Evolutionary conservation across 208 protist species (phyloP), one percentile per base, ranked within the genome.

Genomic region (Crithidia acanthocephali): DNA sequence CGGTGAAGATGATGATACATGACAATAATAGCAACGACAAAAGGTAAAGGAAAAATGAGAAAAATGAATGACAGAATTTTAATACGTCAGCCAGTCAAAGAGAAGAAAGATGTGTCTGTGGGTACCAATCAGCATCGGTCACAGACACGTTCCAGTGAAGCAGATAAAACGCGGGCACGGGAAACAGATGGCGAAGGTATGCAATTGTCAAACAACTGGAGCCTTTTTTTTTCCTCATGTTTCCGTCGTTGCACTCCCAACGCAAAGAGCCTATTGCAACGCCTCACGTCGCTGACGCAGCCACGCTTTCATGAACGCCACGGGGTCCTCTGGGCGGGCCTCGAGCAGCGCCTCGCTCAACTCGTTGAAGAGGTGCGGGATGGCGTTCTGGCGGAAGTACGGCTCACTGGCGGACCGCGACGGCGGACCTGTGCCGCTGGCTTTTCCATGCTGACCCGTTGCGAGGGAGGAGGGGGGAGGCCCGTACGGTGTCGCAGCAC

Each of bases 251-350:
- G 13, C 37, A 42, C n/a, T n/a, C n/a, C n/a, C 35, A 40, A 40
- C 35, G 11, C 8, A 40, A 11, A 40, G 5, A 11, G 35, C 9
- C 57, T 72, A 32, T 11, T 30, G 45, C n/a, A 83, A 10, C 32
- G 44, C 55, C 18, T 71, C 58, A 20, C 83, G 68, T 42, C 75
- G 71, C 18, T 15, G 50, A 27, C 77, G 83, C 64, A 95, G 73
- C 83, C 88, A 91, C 27, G 76, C 64, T 6, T 86, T 50, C 55
- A 90, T 86, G 64, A 82, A 94, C 15, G 75, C 66, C 0, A 91
- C 75, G 8, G 86, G 78, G 58, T 91, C 71, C 47, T 72, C 76
- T 15, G 91, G 91, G 22, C 62, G 72, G 9, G 83, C 78, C 3
- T 72, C 64, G 35, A 94, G 53, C 2, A 95, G 61, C 23, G 77